These are phyloP conservation scores for Sclerotinia minor DNA, from an alignment of 2,329 filamentous ascomycete species.

Conservation along the genomic window DNA sequence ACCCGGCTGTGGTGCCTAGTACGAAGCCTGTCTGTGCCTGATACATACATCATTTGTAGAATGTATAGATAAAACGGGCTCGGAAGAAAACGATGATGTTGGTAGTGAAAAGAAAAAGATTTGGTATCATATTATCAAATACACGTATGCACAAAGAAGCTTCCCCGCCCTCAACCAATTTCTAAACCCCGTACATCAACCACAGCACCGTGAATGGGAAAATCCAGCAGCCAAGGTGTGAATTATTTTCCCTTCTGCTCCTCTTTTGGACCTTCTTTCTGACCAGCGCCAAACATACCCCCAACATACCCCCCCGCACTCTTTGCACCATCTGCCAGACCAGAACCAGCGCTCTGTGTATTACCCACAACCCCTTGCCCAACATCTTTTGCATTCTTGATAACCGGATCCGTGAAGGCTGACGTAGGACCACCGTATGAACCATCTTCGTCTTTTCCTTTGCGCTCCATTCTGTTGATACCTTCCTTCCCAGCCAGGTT, in stretches of 20 bases:
- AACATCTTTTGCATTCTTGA: slow-evolving; percentile 24
- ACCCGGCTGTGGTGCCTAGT: slow-evolving; percentile 37
- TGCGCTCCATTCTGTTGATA: slow-evolving; percentile 63
- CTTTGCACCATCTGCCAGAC: slow-evolving; percentile 27
- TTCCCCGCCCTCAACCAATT: background rate
- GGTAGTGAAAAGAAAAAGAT: background rate
- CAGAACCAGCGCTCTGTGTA: slow-evolving; percentile 26
- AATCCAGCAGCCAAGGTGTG: background rate
- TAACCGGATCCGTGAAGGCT: slow-evolving; percentile 15
- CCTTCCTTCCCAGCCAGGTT: slow-evolving; percentile 64
- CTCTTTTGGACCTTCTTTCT: slow-evolving; percentile 10
- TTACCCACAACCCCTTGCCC: slow-evolving; percentile 27
- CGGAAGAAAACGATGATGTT: background rate
- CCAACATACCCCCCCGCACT: slow-evolving; percentile 27
- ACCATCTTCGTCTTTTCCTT: slow-evolving; percentile 63
- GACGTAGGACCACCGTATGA: slow-evolving; percentile 42
- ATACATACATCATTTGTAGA: background rate
- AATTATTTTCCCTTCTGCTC: background rate
- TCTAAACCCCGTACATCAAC: background rate
- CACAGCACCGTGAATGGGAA: background rate
- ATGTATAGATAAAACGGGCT: too few relatives aligned
- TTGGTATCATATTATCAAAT: slow-evolving; percentile 7
- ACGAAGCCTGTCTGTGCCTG: slow-evolving; percentile 38
- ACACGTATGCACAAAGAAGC: background rate
- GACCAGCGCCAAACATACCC: slow-evolving; percentile 27